Conservation (phyloP, 495 filamentous ascomycete genomes). For the Penicillium atrosanguineum region DNA sequence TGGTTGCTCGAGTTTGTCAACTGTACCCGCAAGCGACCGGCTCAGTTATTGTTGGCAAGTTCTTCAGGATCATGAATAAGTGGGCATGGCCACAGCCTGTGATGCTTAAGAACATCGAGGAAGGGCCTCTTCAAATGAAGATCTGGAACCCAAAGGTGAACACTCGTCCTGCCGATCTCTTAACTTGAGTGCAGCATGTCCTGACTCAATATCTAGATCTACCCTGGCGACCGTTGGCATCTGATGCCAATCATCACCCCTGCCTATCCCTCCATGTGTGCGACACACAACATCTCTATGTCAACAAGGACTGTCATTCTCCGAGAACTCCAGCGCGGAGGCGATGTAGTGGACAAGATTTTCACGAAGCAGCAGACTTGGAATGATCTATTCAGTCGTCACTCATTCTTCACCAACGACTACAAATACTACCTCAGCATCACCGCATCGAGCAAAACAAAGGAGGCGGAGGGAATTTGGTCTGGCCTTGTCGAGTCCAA, state of each 20-base stretch:
- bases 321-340: conserved; percentile 74
- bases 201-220: conserved; percentile 53
- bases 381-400: conserved; percentile 83
- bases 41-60: conserved; percentile 81
- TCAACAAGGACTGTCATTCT: conserved; percentile 84
- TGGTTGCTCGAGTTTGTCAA: conserved; percentile 93
- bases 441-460: conserved; percentile 78
- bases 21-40: conserved; percentile 92
- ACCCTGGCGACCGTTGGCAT: conserved; percentile 75
- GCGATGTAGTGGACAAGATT: conserved; percentile 77
- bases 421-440: conserved; percentile 95
- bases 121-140: conserved; percentile 71
- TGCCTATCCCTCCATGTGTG: conserved; percentile 93
- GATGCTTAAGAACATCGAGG: conserved; percentile 83
- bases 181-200: background rate
- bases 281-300: conserved; percentile 86
- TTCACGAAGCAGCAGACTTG: conserved; percentile 69
- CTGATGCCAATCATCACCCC: conserved; percentile 98
- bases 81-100: conserved; percentile 96
- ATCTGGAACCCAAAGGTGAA: conserved; percentile 92
- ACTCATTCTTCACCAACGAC: conserved; percentile 86
- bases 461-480: conserved; percentile 83
- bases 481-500: conserved; percentile 92
- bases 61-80: conserved; percentile 85
- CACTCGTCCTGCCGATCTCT: conserved; percentile 4